Base-by-base conservation (phyloP, 805 yeast species). In the Metschnikowia cerradonensis region DNA sequence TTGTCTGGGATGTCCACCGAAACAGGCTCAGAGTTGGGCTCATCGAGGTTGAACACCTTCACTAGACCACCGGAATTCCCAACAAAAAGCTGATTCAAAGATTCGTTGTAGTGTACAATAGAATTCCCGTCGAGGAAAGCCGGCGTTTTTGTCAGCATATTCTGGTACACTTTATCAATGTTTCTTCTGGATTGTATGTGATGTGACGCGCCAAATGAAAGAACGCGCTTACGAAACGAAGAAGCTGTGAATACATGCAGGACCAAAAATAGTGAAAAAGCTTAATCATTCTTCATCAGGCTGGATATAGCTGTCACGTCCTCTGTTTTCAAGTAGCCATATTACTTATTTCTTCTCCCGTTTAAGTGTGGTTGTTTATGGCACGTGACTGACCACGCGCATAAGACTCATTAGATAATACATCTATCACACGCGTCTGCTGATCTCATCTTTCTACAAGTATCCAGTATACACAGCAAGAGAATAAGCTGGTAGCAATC, bases 11-110 rank as follows among this genome's bases (percentile, higher is more conserved):
- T 73, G 56, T 84, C 87, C 7, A 82, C 56, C 6, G 84, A 75
- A 26, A 72, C 79, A 2, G 90, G 89, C 61, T 84, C 89, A 47
- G 78, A 72, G 42, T 81, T 81, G 0, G 80, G 76, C 23, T 74
- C 72, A 41, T 68, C 62, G 13, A 73, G 55, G 49, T 76, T 70
- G 55, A 83, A 75, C 15, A 81, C 70, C 62, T 82, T 84, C 35
- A 78, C 64, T 22, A 83, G 61, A 1, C 86, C 84, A 31, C 70
- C 73, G 54, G 79, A 74, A 52, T 80, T 82, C n/a, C 80, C 82
- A 2, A 77, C 81, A 33, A 75, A 67, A 3, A 83, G 61, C n/a
- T 57, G 59, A 57, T 70, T 48, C 60, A 63, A 30, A 62, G 47
- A 34, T 23, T 49, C 48, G 48, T 60, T 53, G 50, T 60, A 66